A percentile compares a stretch with the other conserved stretches of the same genome.
These are phyloP conservation scores for Elaeis guineensis DNA, from an alignment of 176 grass and related monocot species.

Conservation along the genomic window DNA sequence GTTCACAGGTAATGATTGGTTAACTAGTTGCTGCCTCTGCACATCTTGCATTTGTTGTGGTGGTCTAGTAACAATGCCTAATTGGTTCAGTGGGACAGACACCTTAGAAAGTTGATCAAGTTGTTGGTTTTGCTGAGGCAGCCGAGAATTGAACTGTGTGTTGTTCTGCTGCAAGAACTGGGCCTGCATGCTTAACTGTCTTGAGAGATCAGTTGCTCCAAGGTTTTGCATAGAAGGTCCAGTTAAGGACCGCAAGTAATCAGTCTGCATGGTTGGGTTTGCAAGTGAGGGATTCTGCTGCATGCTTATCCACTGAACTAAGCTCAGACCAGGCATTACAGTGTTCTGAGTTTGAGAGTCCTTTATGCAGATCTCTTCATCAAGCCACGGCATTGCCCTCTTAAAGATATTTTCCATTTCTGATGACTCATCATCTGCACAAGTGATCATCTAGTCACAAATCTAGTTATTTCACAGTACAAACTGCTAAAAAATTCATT, in stretches of 20 bases:
- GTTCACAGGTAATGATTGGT: conserved; percentile 27
- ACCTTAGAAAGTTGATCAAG: conserved; percentile 40
- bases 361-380: conserved; percentile 91
- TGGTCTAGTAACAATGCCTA: conserved; percentile 19
- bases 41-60: conserved; percentile 39
- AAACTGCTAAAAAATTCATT: no score
- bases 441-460: conserved; percentile 7
- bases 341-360: conserved; percentile 71
- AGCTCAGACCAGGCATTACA: conserved; percentile 75
- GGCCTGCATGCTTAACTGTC: conserved; percentile 4
- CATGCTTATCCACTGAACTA: conserved; percentile 99
- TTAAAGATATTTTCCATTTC: conserved; percentile 93
- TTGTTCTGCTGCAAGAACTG: conserved; percentile 7
- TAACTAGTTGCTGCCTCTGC: conserved; percentile 30
- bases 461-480: no score
- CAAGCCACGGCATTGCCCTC: conserved; percentile 97
- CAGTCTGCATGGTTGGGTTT: conserved; percentile 45
- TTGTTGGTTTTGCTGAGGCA: conserved; percentile 48
- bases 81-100: conserved; percentile 34
- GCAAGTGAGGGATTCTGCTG: conserved; percentile 63
- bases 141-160: conserved; percentile 43
- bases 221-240: conserved; percentile 2
- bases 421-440: conserved; percentile 68
- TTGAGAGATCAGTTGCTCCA: background rate
- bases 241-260: conserved; percentile 57